Evolutionary conservation across 352 stramenopile species (phyloP).

Genomic region (Phytopythium aichiense): DNA sequence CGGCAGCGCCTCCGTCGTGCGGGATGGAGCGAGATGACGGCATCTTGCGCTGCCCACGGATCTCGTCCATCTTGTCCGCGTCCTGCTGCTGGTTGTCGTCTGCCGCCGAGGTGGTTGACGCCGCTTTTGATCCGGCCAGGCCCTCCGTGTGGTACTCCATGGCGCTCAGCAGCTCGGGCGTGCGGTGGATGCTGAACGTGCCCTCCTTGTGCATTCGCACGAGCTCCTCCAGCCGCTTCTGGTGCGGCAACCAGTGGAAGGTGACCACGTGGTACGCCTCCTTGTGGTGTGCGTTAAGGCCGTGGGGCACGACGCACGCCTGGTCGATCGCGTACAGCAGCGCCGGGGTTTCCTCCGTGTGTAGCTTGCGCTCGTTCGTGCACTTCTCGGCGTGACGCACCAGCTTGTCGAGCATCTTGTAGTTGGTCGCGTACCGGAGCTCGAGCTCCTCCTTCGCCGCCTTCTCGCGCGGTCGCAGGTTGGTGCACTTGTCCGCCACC

Average conservation of each 20-base stretch:
- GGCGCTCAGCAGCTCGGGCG: slow-evolving; percentile 50
- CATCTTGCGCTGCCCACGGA: slow-evolving; percentile 55
- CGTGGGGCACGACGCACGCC: slow-evolving; percentile 48
- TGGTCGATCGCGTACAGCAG: slow-evolving; percentile 64
- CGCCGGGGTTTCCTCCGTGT: slow-evolving; percentile 57
- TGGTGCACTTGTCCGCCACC: slow-evolving; percentile 58
- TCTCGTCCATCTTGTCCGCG: slow-evolving; percentile 52
- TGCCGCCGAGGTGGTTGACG: slow-evolving; percentile 14
- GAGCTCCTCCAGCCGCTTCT: slow-evolving; percentile 48
- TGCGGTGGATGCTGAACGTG: slow-evolving; percentile 75
- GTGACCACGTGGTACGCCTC: slow-evolving; percentile 68
- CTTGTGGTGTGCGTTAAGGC: slow-evolving; percentile 33
- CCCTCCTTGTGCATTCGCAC: slow-evolving; percentile 75
- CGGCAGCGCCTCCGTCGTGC: slow-evolving; percentile 17
- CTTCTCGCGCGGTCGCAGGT: slow-evolving; percentile 38
- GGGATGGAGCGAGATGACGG: slow-evolving; percentile 34
- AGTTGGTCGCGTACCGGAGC: slow-evolving; percentile 34
- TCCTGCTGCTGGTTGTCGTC: slow-evolving; percentile 31
- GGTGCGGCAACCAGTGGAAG: slow-evolving; percentile 53
- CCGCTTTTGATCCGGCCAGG: slow-evolving; percentile 39
- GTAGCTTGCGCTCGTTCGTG: slow-evolving; percentile 75
- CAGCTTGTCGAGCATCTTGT: slow-evolving; percentile 43
- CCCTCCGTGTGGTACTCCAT: slow-evolving; percentile 75
- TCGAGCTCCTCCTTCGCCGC: slow-evolving; percentile 37
- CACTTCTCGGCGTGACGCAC: slow-evolving; percentile 52